These are phyloP conservation scores for Eutypella sp. DNA, from an alignment of 2,329 filamentous ascomycete genomes.

Conservation along the genomic window DNA sequence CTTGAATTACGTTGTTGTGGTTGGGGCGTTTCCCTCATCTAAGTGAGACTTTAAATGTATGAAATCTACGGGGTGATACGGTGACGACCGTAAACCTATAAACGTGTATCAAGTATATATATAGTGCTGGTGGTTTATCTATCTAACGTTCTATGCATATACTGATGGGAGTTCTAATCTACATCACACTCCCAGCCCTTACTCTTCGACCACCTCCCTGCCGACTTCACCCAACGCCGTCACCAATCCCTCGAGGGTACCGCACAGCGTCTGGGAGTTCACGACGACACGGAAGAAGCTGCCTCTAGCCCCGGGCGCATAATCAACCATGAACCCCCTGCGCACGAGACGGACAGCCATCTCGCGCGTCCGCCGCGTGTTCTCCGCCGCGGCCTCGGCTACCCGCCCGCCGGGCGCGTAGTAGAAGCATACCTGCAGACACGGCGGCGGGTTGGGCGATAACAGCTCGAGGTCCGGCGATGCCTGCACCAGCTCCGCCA, in stretches of 20 bases:
- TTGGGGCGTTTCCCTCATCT: too few relatives aligned
- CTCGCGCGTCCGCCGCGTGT: conserved; percentile 43
- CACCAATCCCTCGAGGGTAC: conserved; percentile 38
- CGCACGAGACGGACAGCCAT: conserved; percentile 44
- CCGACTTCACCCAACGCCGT: conserved; percentile 23
- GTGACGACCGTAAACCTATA: too few relatives aligned
- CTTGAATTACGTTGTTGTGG: too few relatives aligned
- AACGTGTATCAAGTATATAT: too few relatives aligned
- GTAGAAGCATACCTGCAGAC: conserved; percentile 94
- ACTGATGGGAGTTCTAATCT: background rate
- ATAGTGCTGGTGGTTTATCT: too few relatives aligned
- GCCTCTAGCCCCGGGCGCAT: conserved; percentile 51
- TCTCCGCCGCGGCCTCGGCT: conserved; percentile 34
- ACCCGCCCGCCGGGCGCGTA: conserved; percentile 58
- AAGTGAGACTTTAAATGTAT: too few relatives aligned
- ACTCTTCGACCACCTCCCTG: conserved; percentile 14
- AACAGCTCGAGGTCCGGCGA: conserved; percentile 64
- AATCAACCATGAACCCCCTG: conserved; percentile 57
- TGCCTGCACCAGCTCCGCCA: conserved; percentile 55
- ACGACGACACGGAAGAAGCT: conserved; percentile 58
- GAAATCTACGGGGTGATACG: too few relatives aligned
- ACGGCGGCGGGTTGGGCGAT: conserved; percentile 72
- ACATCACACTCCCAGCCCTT: background rate
- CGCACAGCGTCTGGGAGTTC: conserved; percentile 48
- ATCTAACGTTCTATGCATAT: background rate